These are phyloP conservation scores for Agaricus subrufescens DNA, from an alignment of 768 basidiomycete species.

Conservation along the genomic window DNA sequence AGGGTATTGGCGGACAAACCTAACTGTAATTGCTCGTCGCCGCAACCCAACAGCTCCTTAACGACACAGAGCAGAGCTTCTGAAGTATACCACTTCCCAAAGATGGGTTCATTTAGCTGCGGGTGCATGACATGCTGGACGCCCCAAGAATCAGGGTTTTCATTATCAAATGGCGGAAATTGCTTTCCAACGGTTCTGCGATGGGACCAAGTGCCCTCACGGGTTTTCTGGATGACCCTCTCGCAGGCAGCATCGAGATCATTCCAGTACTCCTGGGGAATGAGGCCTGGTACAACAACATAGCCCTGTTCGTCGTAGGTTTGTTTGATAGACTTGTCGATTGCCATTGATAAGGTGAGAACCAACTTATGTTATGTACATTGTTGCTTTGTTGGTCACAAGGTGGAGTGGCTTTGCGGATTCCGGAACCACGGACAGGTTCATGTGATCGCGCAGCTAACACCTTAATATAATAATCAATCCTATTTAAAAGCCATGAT, in stretches of 20 bases:
- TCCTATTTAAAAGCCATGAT: not conserved
- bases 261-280: conserved; percentile 33
- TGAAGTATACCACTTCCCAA: conserved; percentile 67
- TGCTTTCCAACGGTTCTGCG: conserved; percentile 73
- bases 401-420: not conserved
- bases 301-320: conserved; percentile 62
- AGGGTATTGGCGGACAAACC: conserved; percentile 37
- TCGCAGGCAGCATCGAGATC: conserved; percentile 47
- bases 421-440: too few species aligned
- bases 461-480: too few species aligned
- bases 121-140: conserved; percentile 84
- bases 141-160: conserved; percentile 70
- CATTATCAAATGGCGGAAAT: conserved; percentile 66
- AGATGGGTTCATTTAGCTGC: conserved; percentile 51
- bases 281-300: conserved; percentile 55
- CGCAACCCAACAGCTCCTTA: conserved; percentile 48
- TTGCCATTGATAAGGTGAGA: not conserved
- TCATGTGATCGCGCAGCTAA: too few species aligned
- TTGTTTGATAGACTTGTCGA: conserved; percentile 29
- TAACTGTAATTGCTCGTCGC: conserved; percentile 63
- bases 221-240: conserved; percentile 45
- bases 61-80: conserved; percentile 39
- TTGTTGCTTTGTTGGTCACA: not conserved
- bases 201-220: conserved; percentile 58
- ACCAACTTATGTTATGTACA: not conserved